Evolutionary conservation across 305 asterid species (phyloP), one percentile per base, ranked within the genome.

Genomic region (Vinca major): DNA sequence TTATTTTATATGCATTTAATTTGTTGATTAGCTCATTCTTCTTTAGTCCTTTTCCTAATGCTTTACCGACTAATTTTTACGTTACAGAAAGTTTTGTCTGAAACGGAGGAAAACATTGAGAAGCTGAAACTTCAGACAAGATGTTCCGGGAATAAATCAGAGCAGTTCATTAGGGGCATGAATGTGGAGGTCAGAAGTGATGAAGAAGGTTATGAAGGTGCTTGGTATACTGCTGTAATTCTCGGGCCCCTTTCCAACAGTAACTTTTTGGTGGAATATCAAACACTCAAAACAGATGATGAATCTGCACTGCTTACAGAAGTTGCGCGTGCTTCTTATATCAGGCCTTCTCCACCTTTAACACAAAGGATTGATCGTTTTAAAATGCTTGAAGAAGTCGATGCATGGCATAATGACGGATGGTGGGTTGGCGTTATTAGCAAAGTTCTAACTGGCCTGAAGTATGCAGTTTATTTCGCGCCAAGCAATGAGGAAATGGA

Each of bases 141-240:
- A 62, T 37, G 10, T 19, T 16, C 62, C 37, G 62, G 68, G 47
- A 70, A 49, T 19, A 78, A 62, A 78, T 75, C 77, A 65, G 68
- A 62, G 37, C 67, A 52, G 57, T 81, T 81, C 61, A 53, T 61
- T 13, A 73, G 78, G 64, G 95, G 86, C 61, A 84, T 80, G 83
- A 36, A 74, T 69, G 95, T 82, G 67, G 95, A 88, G 85, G 85
- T 86, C 21, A 81, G 63, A 63, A 78, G 83, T 43, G 74, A 77
- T 63, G 91, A 83, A 71, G 83, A 82, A 75, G 91, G 77, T 3
- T 73, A 57, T 40, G 26, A 61, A 43, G 77, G 73, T 33, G 54
- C 78, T 11, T 74, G 65, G 73, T 74, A 51, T 43, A 33, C 72
- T 61, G 73, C 43, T 52, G 63, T 12, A 43, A 43, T 67, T 43